A percentile compares a stretch with the other conserved stretches of the same genome.
phyloP scores from a whole-genome alignment of 2,329 filamentous ascomycete genomes.

The Periconia sp. region DNA sequence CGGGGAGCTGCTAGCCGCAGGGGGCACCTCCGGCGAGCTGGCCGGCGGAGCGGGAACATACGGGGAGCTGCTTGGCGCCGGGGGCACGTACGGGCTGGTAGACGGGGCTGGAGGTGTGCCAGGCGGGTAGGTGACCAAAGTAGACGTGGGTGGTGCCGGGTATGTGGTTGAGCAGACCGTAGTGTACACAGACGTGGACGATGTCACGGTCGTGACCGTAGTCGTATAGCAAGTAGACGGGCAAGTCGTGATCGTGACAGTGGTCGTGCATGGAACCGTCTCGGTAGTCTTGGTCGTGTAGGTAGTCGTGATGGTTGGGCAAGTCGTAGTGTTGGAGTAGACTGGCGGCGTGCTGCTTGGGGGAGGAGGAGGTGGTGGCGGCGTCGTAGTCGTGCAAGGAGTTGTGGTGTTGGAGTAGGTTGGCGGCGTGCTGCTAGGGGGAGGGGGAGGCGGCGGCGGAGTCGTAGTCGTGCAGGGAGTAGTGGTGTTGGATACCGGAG shows the following conservation, averaged over 20 bases:
- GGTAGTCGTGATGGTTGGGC: slow-evolving; percentile 16
- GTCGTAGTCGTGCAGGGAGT: no score
- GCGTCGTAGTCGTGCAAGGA: not conserved
- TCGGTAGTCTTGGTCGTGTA: slow-evolving; percentile 9
- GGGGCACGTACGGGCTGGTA: not conserved
- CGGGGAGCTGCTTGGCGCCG: not conserved
- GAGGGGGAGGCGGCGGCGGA: no score
- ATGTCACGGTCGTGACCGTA: slow-evolving; percentile 3
- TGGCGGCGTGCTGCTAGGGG: no score
- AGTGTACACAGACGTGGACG: slow-evolving; percentile 13
- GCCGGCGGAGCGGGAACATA: not conserved
- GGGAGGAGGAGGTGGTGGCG: slow-evolving; percentile 1
- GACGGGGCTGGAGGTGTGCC: slow-evolving; percentile 1
- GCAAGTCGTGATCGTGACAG: slow-evolving; percentile 1
- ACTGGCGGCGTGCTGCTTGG: not conserved
- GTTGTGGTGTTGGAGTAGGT: slow-evolving; percentile 1
- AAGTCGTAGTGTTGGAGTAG: slow-evolving; percentile 4
- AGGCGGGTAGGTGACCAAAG: slow-evolving; percentile 3
- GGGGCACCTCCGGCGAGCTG: slow-evolving; percentile 4
- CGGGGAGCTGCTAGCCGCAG: not conserved
- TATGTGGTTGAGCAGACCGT: slow-evolving; percentile 15
- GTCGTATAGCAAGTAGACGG: slow-evolving; percentile 1
- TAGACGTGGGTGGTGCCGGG: slow-evolving; percentile 5
- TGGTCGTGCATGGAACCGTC: slow-evolving; percentile 11
- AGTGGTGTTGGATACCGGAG: no score